Evolutionary conservation across 495 filamentous ascomycete genomes (phyloP).

Genomic region (Xylaria telfairii): DNA sequence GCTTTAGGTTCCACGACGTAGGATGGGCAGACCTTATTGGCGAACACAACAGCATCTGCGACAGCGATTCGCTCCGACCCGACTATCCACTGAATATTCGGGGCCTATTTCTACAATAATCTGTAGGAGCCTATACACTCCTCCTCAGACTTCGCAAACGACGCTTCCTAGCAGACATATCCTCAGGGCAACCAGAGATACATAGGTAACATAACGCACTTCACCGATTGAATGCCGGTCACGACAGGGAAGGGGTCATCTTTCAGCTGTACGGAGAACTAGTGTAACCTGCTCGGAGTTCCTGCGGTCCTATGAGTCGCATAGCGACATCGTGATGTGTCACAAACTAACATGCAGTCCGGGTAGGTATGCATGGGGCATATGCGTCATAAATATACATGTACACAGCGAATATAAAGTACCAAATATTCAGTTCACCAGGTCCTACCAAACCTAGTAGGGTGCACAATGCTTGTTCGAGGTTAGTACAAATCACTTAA

Average conservation of each 20-base stretch:
- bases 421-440: too few relatives aligned
- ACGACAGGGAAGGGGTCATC: not conserved
- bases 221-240: not conserved
- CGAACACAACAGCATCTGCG: not conserved
- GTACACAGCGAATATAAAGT: too few relatives aligned
- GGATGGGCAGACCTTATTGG: not conserved
- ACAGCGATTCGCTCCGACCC: not conserved
- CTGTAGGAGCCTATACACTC: not conserved
- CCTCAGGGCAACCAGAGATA: slow-evolving; percentile 4
- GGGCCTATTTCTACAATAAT: not conserved
- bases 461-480: too few relatives aligned
- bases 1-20: not conserved
- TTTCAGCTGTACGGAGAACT: slow-evolving; percentile 5
- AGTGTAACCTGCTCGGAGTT: not conserved
- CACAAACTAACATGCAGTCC: too few relatives aligned
- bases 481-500: too few relatives aligned
- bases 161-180: not conserved
- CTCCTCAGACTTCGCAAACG: not conserved
- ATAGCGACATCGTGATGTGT: too few relatives aligned
- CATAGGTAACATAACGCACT: slow-evolving; percentile 2
- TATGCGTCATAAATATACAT: too few relatives aligned
- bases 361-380: too few relatives aligned
- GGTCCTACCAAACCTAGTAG: too few relatives aligned
- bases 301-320: slow-evolving; percentile 12
- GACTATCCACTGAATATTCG: not conserved